Percentiles rank a stretch among this genome's conserved stretches.
These are phyloP conservation scores for Aaosphaeria arxii DNA, from an alignment of 2,329 filamentous ascomycete species.

Conservation along the genomic window DNA sequence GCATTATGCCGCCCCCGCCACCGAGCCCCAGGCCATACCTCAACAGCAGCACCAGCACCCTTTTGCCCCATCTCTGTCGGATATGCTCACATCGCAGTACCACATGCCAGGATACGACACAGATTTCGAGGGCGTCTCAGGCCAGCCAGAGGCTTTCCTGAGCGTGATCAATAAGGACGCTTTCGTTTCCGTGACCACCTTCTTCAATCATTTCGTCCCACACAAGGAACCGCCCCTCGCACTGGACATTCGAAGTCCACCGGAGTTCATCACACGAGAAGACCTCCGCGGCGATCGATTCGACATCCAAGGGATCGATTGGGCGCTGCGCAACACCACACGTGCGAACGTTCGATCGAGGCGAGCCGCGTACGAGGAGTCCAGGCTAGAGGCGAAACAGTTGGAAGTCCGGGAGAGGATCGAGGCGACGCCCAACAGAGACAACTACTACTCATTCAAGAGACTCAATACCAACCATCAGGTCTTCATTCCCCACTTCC, in stretches of 20 bases:
- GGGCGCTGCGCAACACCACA: constrained; percentile 28
- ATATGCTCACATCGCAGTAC: background rate
- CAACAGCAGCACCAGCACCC: background rate
- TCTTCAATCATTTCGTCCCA: constrained; percentile 19
- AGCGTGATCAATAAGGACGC: constrained; percentile 25
- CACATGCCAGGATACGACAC: background rate
- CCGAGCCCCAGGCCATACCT: background rate
- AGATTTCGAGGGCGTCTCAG: background rate
- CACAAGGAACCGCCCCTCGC: constrained; percentile 13
- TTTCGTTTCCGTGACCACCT: constrained; percentile 26
- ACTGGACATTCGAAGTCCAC: constrained; percentile 22
- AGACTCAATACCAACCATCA: constrained; percentile 49
- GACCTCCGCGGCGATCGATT: constrained; percentile 32
- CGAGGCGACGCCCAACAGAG: constrained; percentile 35
- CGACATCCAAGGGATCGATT: constrained; percentile 40
- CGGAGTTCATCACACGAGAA: constrained; percentile 24
- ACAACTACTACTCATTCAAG: constrained; percentile 48
- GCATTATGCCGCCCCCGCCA: background rate
- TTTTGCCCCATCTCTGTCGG: background rate
- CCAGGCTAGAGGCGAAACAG: background rate
- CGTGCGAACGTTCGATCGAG: constrained; percentile 21
- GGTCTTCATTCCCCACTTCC: constrained; percentile 56
- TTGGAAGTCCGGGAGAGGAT: background rate
- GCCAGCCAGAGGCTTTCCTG: constrained; percentile 18
- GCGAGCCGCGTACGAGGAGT: constrained; percentile 20